These are phyloP conservation scores for Tetragonia tetragonoides DNA, from an alignment of 148 eudicot species.

Conservation along the genomic window DNA sequence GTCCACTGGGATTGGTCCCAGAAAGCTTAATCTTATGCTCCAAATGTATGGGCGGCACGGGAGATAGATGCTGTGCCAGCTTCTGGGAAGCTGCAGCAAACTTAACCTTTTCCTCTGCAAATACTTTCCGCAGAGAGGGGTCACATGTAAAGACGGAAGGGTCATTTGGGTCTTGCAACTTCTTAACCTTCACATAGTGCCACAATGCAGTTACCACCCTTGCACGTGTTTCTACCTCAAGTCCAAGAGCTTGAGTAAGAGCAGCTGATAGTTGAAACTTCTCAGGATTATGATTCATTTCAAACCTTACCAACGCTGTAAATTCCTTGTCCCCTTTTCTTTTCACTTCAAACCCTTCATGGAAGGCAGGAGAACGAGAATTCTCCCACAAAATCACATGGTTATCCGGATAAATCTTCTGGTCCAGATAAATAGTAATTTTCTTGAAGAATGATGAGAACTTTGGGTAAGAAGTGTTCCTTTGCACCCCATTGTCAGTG, in stretches of 20 bases:
- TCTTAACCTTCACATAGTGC: constrained; percentile 79
- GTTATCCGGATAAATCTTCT: constrained; percentile 72
- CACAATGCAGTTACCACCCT: constrained; percentile 78
- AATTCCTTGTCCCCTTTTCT: constrained; percentile 94
- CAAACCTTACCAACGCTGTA: constrained; percentile 76
- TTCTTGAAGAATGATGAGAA: constrained; percentile 86
- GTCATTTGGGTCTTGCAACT: constrained; percentile 74
- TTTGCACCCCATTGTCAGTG: constrained; percentile 25
- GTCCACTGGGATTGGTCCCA: constrained; percentile 68
- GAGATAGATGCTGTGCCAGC: constrained; percentile 59
- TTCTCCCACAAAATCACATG: constrained; percentile 83
- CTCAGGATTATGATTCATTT: constrained; percentile 81
- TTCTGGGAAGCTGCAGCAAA: constrained; percentile 63
- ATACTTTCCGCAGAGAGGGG: constrained; percentile 65
- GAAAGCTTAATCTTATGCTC: constrained; percentile 84
- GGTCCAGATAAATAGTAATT: constrained; percentile 82
- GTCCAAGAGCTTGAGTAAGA: constrained; percentile 67
- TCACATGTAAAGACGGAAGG: constrained; percentile 73
- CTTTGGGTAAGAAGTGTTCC: constrained; percentile 47
- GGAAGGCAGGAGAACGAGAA: constrained; percentile 65
- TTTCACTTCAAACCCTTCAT: constrained; percentile 90
- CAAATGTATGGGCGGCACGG: constrained; percentile 79
- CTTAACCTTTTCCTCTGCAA: constrained; percentile 82
- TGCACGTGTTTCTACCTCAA: constrained; percentile 84
- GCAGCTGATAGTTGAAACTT: constrained; percentile 70